phyloP scores from a whole-genome alignment of 352 stramenopile species.

The Blastocystis sp. region DNA sequence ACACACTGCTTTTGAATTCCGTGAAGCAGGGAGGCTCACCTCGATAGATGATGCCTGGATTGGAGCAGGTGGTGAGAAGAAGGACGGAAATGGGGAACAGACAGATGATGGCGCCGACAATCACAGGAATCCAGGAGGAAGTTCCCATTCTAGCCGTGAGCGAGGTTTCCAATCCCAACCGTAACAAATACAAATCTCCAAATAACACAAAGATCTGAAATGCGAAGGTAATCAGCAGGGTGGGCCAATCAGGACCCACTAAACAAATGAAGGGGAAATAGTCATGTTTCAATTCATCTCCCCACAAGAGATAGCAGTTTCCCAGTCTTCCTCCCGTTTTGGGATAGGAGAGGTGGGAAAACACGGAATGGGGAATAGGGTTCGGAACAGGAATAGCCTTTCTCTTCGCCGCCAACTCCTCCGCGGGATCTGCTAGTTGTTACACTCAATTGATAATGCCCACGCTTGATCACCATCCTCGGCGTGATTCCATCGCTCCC shows the following conservation, averaged over 20 bases:
- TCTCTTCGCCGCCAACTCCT: too few relatives aligned
- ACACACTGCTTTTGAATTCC: neutral
- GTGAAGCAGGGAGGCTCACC: neutral
- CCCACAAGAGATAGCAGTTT: constrained; percentile 34
- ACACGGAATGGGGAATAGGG: constrained; percentile 34
- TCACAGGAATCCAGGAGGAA: neutral
- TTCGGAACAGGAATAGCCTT: neutral
- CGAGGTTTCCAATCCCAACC: neutral
- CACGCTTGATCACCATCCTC: too few relatives aligned
- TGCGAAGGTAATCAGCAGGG: constrained; percentile 43
- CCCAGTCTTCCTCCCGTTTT: constrained; percentile 54
- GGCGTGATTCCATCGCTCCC: too few relatives aligned
- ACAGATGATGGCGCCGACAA: neutral
- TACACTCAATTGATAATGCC: too few relatives aligned
- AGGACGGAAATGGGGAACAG: constrained; percentile 9
- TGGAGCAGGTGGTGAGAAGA: constrained; percentile 36
- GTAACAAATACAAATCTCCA: neutral
- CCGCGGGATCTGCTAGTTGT: too few relatives aligned
- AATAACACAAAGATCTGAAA: neutral
- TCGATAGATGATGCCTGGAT: constrained; percentile 53
- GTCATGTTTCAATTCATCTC: constrained; percentile 55
- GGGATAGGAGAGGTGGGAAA: neutral
- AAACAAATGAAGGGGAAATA: constrained; percentile 49
- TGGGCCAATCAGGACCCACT: constrained; percentile 43
- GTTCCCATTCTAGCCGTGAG: constrained; percentile 12